Evolutionary conservation across 2,329 filamentous ascomycete genomes (phyloP), one percentile per base, ranked within the genome.

Genomic region (Fusarium setosum): DNA sequence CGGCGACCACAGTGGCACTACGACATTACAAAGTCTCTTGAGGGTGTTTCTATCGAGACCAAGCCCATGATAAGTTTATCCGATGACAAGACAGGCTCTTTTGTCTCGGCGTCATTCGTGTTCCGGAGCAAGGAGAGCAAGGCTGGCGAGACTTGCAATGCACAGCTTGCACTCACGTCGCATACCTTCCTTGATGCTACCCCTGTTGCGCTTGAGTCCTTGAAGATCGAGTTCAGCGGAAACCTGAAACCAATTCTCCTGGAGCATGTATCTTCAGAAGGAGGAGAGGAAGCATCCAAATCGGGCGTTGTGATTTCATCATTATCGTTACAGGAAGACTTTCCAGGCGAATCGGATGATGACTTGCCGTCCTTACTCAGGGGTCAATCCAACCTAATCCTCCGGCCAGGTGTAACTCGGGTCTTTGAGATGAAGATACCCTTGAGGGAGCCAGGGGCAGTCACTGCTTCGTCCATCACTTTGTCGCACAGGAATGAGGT

Each of bases 371-470:
- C 73, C 8, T 66, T 82, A 44, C 79, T 90, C 52, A 75, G 78
- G 35, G 91, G 91, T 1, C 72, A 79, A 11, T 84, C 86, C 9
- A 83, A 94, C 74, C 78, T 97, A 54, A 88, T 83, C 0, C 78
- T 97, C 40, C 76, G 79, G 11, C 86, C 93, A 13, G 89, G 88
- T 1, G 86, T 92, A 61, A 91, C 84, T 9, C 88, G 86, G 52
- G 86, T 94, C 1, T 90, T 92, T 63, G 88, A 92, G 68, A 84
- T 97, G 69, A 86, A 84, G 9, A 86, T 93, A 58, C 87, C 90
- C 3, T 84, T 97, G 15, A 88, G 93, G 59, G 94, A 97, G 77
- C 88, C 94, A 4, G 94, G 93, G n/a, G 87, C 92, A 56, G 89
- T 91, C 1, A 87, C 84, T 45, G 88, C 92, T 5, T 83, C 85